These are phyloP conservation scores for Talaromyces thailandensis DNA, from an alignment of 495 filamentous ascomycete genomes.

Conservation along the genomic window DNA sequence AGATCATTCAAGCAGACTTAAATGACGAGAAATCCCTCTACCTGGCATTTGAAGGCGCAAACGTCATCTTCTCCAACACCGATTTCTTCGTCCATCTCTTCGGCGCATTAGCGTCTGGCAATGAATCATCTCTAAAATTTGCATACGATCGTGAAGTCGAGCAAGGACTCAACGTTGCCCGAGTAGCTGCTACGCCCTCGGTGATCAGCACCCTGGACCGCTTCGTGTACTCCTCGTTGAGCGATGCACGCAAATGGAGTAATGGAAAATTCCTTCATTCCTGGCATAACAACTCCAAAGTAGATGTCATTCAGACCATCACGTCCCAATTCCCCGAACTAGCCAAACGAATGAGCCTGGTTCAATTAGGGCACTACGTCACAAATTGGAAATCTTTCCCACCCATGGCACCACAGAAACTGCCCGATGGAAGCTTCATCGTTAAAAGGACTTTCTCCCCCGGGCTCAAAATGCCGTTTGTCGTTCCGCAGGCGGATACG, in stretches of 20 bases:
- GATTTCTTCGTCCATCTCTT: constrained; percentile 33
- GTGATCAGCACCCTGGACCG: constrained; percentile 34
- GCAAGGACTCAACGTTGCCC: constrained; percentile 39
- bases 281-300: constrained; percentile 31
- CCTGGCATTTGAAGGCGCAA: constrained; percentile 35
- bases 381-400: constrained; percentile 19
- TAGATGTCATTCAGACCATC: constrained; percentile 26
- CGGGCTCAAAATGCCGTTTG: constrained; percentile 13
- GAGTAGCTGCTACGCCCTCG: constrained; percentile 34
- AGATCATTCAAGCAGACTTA: constrained; percentile 40
- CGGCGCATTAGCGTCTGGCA: constrained; percentile 8
- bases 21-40: constrained; percentile 31
- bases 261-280: constrained; percentile 25
- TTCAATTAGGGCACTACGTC: constrained; percentile 25
- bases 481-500: constrained; percentile 21
- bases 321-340: constrained; percentile 15
- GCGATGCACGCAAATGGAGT: constrained; percentile 20
- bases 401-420: constrained; percentile 2
- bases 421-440: not conserved
- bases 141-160: constrained; percentile 39
- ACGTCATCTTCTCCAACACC: constrained; percentile 44
- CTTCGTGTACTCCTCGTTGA: constrained; percentile 32
- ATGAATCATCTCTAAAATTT: constrained; percentile 19
- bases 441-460: not conserved
- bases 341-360: constrained; percentile 18